These are phyloP conservation scores for Monosporozyma siamensis DNA, from an alignment of 805 yeast genomes.

Conservation along the genomic window DNA sequence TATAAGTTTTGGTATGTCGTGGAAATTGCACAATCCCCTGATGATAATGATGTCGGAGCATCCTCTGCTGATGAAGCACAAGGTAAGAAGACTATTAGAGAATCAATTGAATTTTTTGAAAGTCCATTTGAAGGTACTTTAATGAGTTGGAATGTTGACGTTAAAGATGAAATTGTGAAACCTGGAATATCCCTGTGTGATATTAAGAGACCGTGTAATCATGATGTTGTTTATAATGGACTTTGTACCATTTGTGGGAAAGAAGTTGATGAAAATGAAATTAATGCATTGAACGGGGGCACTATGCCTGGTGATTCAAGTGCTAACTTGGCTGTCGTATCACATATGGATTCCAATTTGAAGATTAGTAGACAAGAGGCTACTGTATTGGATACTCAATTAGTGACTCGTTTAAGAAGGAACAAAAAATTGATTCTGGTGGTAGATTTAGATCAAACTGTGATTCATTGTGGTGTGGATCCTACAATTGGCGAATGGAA, in stretches of 20 bases:
- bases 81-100: slow-evolving; percentile 37
- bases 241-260: slow-evolving; percentile 89
- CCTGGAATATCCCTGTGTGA: slow-evolving; percentile 42
- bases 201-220: slow-evolving; percentile 78
- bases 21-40: slow-evolving; percentile 26
- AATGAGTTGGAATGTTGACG: slow-evolving; percentile 38
- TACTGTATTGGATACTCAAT: slow-evolving; percentile 60
- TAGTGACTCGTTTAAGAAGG: slow-evolving; percentile 50
- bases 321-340: slow-evolving; percentile 11
- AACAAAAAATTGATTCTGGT: slow-evolving; percentile 75
- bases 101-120: slow-evolving; percentile 68
- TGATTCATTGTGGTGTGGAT: slow-evolving; percentile 95
- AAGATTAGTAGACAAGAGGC: slow-evolving; percentile 85
- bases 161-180: slow-evolving; percentile 49
- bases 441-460: slow-evolving; percentile 95
- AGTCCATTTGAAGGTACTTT: slow-evolving; percentile 73
- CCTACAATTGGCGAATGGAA: slow-evolving; percentile 97
- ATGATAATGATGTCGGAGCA: slow-evolving; percentile 14
- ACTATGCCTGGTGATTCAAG: background rate
- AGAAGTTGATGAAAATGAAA: slow-evolving; percentile 67
- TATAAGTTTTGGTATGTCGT: slow-evolving; percentile 41
- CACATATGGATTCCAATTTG: slow-evolving; percentile 78
- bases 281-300: slow-evolving; percentile 30
- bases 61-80: slow-evolving; percentile 6
- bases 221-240: slow-evolving; percentile 90